phyloP scores from a whole-genome alignment of 2,329 filamentous ascomycete species.

The Pestalotiopsis sp. region DNA sequence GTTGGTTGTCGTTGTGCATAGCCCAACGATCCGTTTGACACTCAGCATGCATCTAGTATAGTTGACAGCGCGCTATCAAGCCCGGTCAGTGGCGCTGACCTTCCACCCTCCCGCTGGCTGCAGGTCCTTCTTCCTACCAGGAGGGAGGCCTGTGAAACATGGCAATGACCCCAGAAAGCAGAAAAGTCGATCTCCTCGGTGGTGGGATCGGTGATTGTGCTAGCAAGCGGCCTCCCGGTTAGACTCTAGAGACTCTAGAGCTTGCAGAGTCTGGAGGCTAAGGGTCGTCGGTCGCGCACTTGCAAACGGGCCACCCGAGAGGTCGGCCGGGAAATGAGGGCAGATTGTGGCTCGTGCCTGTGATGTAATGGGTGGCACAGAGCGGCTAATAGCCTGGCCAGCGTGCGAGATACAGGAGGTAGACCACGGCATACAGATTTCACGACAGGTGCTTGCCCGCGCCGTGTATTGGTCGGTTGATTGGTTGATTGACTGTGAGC shows the following conservation, averaged over 20 bases:
- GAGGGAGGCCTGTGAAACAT: neutral
- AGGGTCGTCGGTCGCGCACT: neutral
- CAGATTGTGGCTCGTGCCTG: neutral
- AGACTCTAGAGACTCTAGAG: neutral
- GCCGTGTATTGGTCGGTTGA: neutral
- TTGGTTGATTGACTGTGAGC: neutral
- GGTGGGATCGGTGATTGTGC: neutral
- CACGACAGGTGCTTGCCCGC: neutral
- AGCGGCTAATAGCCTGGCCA: neutral
- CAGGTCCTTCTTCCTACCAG: neutral
- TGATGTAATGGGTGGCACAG: neutral
- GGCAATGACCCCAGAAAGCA: neutral
- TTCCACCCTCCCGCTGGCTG: neutral
- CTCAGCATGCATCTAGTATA: neutral
- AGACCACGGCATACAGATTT: neutral
- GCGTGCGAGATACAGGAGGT: neutral
- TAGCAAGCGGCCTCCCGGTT: neutral
- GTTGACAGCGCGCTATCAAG: neutral
- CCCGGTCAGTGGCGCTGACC: neutral
- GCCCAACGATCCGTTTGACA: neutral
- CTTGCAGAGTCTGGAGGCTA: neutral
- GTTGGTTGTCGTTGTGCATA: neutral
- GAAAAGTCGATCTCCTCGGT: neutral
- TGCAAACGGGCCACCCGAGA: neutral
- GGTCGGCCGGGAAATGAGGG: neutral